Evolutionary conservation across 2,329 filamentous ascomycete genomes (phyloP).

Genomic region (Colletotrichum noveboracense): DNA sequence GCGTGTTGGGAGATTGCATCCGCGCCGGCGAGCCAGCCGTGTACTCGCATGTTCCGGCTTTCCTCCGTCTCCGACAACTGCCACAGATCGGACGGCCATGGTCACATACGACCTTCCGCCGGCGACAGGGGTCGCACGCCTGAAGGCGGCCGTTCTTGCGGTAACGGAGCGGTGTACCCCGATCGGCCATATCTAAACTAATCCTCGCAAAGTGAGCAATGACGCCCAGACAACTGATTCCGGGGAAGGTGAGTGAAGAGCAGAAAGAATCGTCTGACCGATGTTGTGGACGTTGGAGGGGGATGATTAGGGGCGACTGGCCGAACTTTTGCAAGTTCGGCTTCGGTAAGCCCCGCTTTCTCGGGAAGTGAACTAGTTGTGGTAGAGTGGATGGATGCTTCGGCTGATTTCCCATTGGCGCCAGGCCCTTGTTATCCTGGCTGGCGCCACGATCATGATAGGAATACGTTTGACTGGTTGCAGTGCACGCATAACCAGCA

Average conservation of each 20-base stretch:
- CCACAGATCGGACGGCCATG: constrained; percentile 42
- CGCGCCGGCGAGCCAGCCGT: neutral
- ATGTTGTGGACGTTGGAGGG: neutral
- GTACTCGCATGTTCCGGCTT: constrained; percentile 39
- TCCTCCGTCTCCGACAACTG: constrained; percentile 40
- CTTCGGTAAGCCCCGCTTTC: neutral
- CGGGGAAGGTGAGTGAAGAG: neutral
- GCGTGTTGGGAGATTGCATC: neutral
- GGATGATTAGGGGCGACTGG: neutral
- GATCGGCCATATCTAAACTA: neutral
- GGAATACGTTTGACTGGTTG: too few species aligned
- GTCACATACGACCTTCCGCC: constrained; percentile 49
- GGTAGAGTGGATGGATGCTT: too few species aligned
- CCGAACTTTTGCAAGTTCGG: neutral
- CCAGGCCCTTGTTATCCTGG: too few species aligned
- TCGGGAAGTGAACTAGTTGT: neutral
- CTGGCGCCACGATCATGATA: too few species aligned
- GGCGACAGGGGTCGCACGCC: constrained; percentile 41
- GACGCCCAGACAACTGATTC: neutral
- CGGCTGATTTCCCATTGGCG: too few species aligned
- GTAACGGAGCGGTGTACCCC: neutral
- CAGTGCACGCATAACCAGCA: too few species aligned
- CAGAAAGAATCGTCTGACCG: neutral
- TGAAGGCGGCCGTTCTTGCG: constrained; percentile 18
- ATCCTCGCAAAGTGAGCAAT: neutral